Evolutionary conservation across 352 stramenopile species (phyloP).

Genomic region (Phytopythium sindhum): DNA sequence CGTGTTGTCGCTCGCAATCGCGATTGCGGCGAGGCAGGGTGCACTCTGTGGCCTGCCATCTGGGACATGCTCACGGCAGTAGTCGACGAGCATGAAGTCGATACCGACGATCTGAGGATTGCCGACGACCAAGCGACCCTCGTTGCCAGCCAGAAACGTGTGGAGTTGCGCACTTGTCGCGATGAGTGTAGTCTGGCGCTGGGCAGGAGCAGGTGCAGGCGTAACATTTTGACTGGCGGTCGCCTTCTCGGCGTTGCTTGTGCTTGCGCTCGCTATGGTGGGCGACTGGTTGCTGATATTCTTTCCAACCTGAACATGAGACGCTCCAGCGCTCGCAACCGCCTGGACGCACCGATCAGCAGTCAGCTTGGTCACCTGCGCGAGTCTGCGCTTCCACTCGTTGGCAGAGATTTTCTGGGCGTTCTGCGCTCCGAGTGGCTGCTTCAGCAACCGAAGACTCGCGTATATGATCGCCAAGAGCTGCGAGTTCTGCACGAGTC

Average conservation of each 20-base stretch:
- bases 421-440: neutral
- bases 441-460: neutral
- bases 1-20: neutral
- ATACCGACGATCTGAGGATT: neutral
- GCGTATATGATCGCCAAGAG: neutral
- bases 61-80: slow-evolving; percentile 2
- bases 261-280: neutral
- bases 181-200: neutral
- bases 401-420: neutral
- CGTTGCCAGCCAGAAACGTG: neutral
- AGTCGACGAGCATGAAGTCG: slow-evolving; percentile 16
- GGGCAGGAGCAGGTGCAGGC: neutral
- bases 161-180: neutral
- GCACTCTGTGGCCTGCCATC: neutral
- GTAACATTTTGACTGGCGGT: too few relatives aligned
- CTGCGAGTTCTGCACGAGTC: neutral
- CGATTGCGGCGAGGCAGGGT: neutral
- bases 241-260: neutral
- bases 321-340: neutral
- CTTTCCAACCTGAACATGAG: too few relatives aligned
- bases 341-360: neutral
- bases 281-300: neutral
- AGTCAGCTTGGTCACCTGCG: neutral
- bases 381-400: neutral
- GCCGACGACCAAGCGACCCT: neutral